These are phyloP conservation scores for Xerocomellus amylosporus DNA, from an alignment of 768 basidiomycete species.

Conservation along the genomic window DNA sequence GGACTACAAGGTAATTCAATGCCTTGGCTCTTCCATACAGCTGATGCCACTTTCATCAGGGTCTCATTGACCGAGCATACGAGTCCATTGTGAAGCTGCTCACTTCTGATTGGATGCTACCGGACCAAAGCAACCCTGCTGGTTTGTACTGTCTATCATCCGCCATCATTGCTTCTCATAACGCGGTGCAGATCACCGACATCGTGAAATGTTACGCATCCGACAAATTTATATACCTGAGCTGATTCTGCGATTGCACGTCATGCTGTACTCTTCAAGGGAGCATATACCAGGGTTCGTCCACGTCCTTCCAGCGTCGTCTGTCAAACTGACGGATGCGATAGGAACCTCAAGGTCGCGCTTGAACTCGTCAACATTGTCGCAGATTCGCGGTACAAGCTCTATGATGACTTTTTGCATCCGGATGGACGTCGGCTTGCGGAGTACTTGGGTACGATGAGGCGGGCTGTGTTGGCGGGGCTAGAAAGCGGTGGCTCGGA, in stretches of 20 bases:
- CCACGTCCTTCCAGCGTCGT: background rate
- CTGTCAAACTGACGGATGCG: background rate
- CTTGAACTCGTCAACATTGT: constrained; percentile 80
- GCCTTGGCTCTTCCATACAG: background rate
- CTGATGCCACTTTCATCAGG: constrained; percentile 33
- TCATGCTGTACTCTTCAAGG: constrained; percentile 62
- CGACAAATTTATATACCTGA: constrained; percentile 89
- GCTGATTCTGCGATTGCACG: constrained; percentile 81
- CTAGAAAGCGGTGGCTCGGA: constrained; percentile 76
- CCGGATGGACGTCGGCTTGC: constrained; percentile 58
- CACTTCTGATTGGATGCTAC: constrained; percentile 74
- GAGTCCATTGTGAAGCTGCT: constrained; percentile 68
- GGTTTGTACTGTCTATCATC: constrained; percentile 26
- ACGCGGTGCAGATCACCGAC: constrained; percentile 52
- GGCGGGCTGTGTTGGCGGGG: constrained; percentile 67
- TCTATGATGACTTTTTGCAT: constrained; percentile 80
- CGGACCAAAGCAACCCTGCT: constrained; percentile 44
- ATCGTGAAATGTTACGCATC: constrained; percentile 71
- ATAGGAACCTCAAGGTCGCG: constrained; percentile 72
- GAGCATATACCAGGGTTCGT: constrained; percentile 64
- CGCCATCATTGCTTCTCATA: background rate
- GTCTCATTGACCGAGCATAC: constrained; percentile 58
- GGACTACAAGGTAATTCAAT: constrained; percentile 53
- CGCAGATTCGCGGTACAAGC: constrained; percentile 80
- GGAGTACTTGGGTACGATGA: constrained; percentile 73